phyloP scores from a whole-genome alignment of 2,329 filamentous ascomycete species.

The Didymella pinodella region DNA sequence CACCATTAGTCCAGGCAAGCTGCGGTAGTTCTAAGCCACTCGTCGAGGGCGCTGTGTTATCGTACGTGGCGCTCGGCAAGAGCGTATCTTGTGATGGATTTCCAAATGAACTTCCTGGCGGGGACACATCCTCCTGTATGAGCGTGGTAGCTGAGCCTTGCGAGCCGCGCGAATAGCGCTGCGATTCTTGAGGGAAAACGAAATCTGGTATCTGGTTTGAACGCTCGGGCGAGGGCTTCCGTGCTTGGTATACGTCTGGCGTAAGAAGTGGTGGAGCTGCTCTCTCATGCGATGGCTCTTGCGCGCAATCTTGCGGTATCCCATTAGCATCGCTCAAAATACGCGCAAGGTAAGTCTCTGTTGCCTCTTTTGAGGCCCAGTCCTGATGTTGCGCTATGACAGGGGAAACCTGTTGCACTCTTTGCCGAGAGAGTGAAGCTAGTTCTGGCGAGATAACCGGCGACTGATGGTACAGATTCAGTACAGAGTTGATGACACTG shows the following conservation, averaged over 20 bases:
- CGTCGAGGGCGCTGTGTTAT: slow-evolving; percentile 34
- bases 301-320: slow-evolving; percentile 21
- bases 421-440: slow-evolving; percentile 50
- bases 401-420: slow-evolving; percentile 59
- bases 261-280: slow-evolving; percentile 13
- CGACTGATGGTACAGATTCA: slow-evolving; percentile 53
- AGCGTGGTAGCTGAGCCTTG: slow-evolving; percentile 43
- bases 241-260: slow-evolving; percentile 18
- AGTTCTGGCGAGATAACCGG: slow-evolving; percentile 50
- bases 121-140: slow-evolving; percentile 44
- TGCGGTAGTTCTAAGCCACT: slow-evolving; percentile 46
- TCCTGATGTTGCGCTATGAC: slow-evolving; percentile 61
- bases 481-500: slow-evolving; percentile 52
- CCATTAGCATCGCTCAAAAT: slow-evolving; percentile 52
- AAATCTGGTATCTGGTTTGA: slow-evolving; percentile 48
- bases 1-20: slow-evolving; percentile 48
- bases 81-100: slow-evolving; percentile 41
- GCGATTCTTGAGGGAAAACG: slow-evolving; percentile 47
- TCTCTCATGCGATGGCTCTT: slow-evolving; percentile 14
- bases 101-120: slow-evolving; percentile 45
- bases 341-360: slow-evolving; percentile 63
- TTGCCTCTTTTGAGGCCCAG: slow-evolving; percentile 64
- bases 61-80: slow-evolving; percentile 48
- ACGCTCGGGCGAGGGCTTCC: slow-evolving; percentile 28
- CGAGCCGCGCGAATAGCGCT: slow-evolving; percentile 47